A percentile compares a stretch with the other conserved stretches of the same genome.
phyloP scores from a whole-genome alignment of 177 flowering plant genomes.

The Vitis hybrid region DNA sequence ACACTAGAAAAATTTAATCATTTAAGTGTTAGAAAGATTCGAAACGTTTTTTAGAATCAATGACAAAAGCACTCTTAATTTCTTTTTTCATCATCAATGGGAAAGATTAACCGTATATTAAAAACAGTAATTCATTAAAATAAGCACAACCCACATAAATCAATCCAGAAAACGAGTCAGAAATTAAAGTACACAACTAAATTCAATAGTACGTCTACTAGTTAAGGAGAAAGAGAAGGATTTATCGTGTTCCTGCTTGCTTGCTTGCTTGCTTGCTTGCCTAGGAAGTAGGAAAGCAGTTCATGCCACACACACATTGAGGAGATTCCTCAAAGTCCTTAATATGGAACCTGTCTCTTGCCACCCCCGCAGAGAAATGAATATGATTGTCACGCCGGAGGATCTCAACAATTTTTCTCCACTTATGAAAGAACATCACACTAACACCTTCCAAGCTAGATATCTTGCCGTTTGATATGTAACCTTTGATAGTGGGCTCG shows the following conservation, averaged over 20 bases:
- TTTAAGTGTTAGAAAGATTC: too few relatives aligned
- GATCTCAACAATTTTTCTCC: constrained; percentile 41
- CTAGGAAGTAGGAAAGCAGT: constrained; percentile 15
- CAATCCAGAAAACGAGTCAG: background rate
- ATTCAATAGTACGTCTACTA: constrained; percentile 1
- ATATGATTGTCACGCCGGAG: constrained; percentile 26
- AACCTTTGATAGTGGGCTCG: constrained; percentile 32
- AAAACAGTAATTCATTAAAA: too few relatives aligned
- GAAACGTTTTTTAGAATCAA: too few relatives aligned
- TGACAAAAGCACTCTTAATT: too few relatives aligned
- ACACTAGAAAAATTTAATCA: too few relatives aligned
- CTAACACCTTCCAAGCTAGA: constrained; percentile 34
- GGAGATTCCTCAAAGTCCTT: constrained; percentile 35
- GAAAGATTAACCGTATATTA: too few relatives aligned
- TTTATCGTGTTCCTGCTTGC: background rate
- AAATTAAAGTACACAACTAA: background rate
- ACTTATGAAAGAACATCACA: constrained; percentile 35
- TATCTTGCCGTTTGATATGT: constrained; percentile 24
- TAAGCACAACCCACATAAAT: too few relatives aligned
- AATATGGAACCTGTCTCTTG: constrained; percentile 33
- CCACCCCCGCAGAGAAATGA: constrained; percentile 40
- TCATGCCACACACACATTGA: constrained; percentile 45
- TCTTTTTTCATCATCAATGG: too few relatives aligned
- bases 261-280: background rate
- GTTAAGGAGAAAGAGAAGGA: constrained; percentile 18